Conservation (phyloP, 768 basidiomycete species). For the Fistulinella prunicolor region DNA sequence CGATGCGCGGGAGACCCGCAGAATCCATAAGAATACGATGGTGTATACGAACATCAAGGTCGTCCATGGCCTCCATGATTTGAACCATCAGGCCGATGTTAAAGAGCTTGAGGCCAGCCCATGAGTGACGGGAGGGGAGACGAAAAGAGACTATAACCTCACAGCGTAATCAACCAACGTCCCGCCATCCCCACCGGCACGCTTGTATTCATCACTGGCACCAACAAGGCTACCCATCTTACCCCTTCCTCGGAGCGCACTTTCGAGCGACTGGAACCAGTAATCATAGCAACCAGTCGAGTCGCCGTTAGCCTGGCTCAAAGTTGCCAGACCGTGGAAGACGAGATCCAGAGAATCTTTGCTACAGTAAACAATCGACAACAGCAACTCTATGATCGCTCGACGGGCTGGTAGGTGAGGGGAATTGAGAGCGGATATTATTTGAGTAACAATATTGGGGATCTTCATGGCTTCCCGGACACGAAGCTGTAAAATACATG, state of each 20-base stretch:
- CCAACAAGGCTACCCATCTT: constrained; percentile 96
- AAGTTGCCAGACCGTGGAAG: constrained; percentile 66
- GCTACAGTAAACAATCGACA: constrained; percentile 68
- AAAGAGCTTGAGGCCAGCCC: constrained; percentile 23
- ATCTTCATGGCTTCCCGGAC: constrained; percentile 73
- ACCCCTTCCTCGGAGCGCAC: constrained; percentile 75
- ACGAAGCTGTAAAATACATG: constrained; percentile 46
- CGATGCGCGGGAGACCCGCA: constrained; percentile 72
- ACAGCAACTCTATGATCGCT: constrained; percentile 73
- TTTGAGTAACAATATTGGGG: constrained; percentile 69
- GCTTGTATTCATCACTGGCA: constrained; percentile 86
- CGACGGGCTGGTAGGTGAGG: constrained; percentile 77
- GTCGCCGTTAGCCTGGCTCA: constrained; percentile 62
- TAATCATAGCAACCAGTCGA: constrained; percentile 69
- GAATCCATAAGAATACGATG: constrained; percentile 88
- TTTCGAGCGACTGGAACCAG: constrained; percentile 86
- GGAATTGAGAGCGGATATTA: constrained; percentile 80
- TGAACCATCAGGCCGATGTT: constrained; percentile 74
- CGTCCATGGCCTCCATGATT: constrained; percentile 63
- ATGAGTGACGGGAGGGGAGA: constrained; percentile 11
- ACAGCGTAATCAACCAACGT: constrained; percentile 86
- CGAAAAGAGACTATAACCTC: constrained; percentile 27
- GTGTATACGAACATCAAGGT: constrained; percentile 81
- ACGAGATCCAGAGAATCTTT: constrained; percentile 64
- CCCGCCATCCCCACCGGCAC: constrained; percentile 59